Base-by-base conservation (phyloP, 768 basidiomycete species). In the Rhizopogon vesiculosus region DNA sequence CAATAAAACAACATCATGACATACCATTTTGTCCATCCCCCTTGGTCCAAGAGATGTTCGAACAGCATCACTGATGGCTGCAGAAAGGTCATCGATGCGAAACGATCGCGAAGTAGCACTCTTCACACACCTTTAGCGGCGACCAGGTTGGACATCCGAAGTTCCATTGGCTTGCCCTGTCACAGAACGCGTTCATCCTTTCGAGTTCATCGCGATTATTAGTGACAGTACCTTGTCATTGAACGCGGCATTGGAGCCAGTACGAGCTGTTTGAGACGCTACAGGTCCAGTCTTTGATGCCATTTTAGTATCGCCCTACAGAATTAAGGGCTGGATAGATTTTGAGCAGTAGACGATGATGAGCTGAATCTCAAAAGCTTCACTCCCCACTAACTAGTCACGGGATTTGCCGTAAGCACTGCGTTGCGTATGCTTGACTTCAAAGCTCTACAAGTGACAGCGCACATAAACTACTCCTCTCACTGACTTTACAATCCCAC, bases 21-120 rank as follows among this genome's bases (percentile, higher is more conserved):
- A 56, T 65, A 91, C 96, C 96, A 98, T 98, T 79, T 98, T 98
- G 77, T 98, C 96, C 96, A 99, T 99, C 59, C 96, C 96, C 71
- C 90, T 86, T 45, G 96, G 96, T 13, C 96, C 96, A 62, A 99
- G 74, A 42, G 95, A 98, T 44, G 96, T 98, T 64, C 96, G 81
- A 42, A 99, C 95, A 51, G 93, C 96, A 78, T 97, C 95, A 64
- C 93, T 93, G 66, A 99, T 97, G 29, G 96, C 95, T 97, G 61
- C 18, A 56, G 29, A 41, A 58, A 55, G 45, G 51, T 53, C 35
- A 45, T 39, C 50, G 6, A 66, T 38, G 48, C 50, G 25, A 53
- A 13, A 53, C 43, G 7, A 48, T 16, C 22, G 42, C 2, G 6
- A 3, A 7, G 39, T 29, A 50, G 29, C 13, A 33, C 42, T 4